phyloP scores from a whole-genome alignment of 228 moss, liverwort and hornwort genomes.

The Sphagnum fallax region DNA sequence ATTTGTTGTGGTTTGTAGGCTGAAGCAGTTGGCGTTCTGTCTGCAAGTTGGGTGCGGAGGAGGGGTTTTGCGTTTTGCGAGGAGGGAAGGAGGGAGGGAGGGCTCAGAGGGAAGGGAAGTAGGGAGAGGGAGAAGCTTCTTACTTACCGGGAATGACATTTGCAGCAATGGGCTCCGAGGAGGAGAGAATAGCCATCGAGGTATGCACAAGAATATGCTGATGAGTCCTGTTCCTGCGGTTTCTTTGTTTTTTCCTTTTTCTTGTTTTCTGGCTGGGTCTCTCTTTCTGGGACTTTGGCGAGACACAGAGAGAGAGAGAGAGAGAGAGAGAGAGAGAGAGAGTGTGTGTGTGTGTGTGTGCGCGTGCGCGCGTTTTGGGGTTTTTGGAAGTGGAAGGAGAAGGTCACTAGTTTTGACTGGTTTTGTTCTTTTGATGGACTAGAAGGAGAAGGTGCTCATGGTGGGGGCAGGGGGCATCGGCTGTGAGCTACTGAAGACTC shows the following conservation, averaged over 20 bases:
- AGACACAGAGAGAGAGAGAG: neutral
- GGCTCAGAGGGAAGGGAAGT: too few species aligned
- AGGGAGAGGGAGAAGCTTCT: too few species aligned
- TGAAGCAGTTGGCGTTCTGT: too few species aligned
- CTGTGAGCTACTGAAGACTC: conserved; percentile 95
- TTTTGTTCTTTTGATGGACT: too few species aligned
- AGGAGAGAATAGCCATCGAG: neutral
- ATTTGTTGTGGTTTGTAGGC: too few species aligned
- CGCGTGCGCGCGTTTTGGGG: conserved; percentile 2
- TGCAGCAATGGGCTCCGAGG: neutral
- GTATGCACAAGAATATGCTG: neutral
- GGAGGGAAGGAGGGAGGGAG: too few species aligned
- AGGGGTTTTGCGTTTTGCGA: too few species aligned
- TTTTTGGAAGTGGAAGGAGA: too few species aligned
- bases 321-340: neutral
- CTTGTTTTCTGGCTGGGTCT: neutral
- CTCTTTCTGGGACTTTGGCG: neutral
- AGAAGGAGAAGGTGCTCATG: conserved; percentile 91
- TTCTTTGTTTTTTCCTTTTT: neutral
- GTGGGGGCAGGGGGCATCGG: conserved; percentile 99
- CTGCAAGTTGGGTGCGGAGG: too few species aligned
- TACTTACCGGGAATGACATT: too few species aligned
- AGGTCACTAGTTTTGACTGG: too few species aligned
- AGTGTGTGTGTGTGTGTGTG: neutral
- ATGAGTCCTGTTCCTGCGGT: neutral